A percentile compares a stretch with the other conserved stretches of the same genome.
Conservation (phyloP, 257 asterid species). For the Linaria vulgaris region DNA sequence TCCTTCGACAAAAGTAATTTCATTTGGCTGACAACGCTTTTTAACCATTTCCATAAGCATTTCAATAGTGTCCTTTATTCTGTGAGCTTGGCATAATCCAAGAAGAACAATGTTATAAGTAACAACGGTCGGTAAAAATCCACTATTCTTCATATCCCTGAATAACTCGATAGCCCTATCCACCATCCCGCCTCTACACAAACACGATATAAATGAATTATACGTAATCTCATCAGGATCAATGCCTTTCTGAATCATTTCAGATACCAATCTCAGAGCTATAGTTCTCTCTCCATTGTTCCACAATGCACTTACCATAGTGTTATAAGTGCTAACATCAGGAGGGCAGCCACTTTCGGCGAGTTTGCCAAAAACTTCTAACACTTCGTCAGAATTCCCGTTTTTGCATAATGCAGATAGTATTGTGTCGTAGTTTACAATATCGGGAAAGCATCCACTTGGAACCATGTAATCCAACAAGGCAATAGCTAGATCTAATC, state of each 20-base stretch:
- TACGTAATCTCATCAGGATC: slow-evolving; percentile 76
- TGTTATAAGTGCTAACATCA: slow-evolving; percentile 80
- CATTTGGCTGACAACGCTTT: slow-evolving; percentile 64
- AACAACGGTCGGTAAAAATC: slow-evolving; percentile 53
- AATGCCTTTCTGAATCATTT: slow-evolving; percentile 62
- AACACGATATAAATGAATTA: slow-evolving; percentile 72
- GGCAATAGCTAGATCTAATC: slow-evolving; percentile 62
- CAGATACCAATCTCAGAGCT: slow-evolving; percentile 54
- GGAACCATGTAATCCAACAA: slow-evolving; percentile 75
- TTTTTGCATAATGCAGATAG: slow-evolving; percentile 72
- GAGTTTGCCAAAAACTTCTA: slow-evolving; percentile 69
- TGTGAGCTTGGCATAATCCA: slow-evolving; percentile 79
- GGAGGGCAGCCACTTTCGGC: slow-evolving; percentile 62
- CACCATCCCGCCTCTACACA: slow-evolving; percentile 82
- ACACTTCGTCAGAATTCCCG: slow-evolving; percentile 57
- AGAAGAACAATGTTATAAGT: slow-evolving; percentile 73
- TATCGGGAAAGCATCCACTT: slow-evolving; percentile 66
- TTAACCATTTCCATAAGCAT: slow-evolving; percentile 55
- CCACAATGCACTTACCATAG: slow-evolving; percentile 77
- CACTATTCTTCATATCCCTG: slow-evolving; percentile 58
- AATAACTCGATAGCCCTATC: slow-evolving; percentile 66
- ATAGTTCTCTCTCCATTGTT: slow-evolving; percentile 47
- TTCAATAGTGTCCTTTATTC: slow-evolving; percentile 53
- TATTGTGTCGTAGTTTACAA: slow-evolving; percentile 72
- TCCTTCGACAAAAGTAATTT: slow-evolving; percentile 72